Evolutionary conservation across 805 yeast species (phyloP).

Genomic region (Hyphopichia homilentoma): DNA sequence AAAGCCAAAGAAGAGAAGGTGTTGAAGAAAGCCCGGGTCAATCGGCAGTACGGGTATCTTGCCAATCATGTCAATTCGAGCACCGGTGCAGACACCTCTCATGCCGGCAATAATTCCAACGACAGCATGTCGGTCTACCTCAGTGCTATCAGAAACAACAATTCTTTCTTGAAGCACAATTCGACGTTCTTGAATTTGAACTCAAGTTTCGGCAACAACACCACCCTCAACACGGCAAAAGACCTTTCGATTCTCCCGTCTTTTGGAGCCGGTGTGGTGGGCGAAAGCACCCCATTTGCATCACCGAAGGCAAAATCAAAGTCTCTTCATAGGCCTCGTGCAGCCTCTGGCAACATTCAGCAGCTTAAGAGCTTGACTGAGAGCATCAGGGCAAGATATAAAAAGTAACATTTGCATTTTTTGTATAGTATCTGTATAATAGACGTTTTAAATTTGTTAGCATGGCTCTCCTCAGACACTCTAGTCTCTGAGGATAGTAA

Average conservation of each 20-base stretch:
- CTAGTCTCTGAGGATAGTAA: no score
- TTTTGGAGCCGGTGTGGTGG: constrained; percentile 30
- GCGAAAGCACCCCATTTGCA: constrained; percentile 34
- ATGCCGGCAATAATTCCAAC: constrained; percentile 2
- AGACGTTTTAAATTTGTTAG: no score
- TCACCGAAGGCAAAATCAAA: constrained; percentile 18
- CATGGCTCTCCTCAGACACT: no score
- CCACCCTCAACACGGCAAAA: constrained; percentile 10
- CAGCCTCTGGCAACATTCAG: constrained; percentile 15
- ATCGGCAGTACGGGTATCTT: constrained; percentile 29
- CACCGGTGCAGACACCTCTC: constrained; percentile 2
- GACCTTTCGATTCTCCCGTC: constrained; percentile 25
- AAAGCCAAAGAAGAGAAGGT: constrained; percentile 20
- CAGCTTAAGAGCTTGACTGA: constrained; percentile 24
- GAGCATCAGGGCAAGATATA: constrained; percentile 21
- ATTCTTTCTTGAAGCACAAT: no score
- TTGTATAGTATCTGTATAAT: no score
- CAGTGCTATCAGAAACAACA: constrained; percentile 2
- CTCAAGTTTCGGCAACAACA: constrained; percentile 9
- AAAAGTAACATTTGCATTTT: no score
- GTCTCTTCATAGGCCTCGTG: no score
- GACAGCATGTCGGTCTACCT: constrained; percentile 7
- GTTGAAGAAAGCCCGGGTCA: constrained; percentile 23
- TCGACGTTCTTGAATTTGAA: constrained; percentile 14
- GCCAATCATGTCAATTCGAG: constrained; percentile 19